A percentile compares a stretch with the other conserved stretches of the same genome.
phyloP scores from a whole-genome alignment of 2,329 filamentous ascomycete species.

The Colletotrichum abscissum region DNA sequence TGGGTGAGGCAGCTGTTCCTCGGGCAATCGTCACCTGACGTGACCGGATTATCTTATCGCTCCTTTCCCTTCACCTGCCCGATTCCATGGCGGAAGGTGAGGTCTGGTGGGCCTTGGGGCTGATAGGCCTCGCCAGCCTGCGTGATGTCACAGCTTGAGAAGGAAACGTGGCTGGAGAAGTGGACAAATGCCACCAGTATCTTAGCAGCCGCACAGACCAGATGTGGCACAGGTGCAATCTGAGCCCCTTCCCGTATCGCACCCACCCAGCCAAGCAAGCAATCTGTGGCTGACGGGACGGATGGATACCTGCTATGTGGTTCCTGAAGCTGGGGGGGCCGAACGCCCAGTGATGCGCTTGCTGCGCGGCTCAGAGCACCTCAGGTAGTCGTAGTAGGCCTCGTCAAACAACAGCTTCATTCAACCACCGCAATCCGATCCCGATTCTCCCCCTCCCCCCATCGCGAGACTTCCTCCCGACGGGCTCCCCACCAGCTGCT shows the following conservation, averaged over 20 bases:
- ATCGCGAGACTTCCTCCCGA: slow-evolving; percentile 22
- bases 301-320: slow-evolving; percentile 1
- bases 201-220: background rate
- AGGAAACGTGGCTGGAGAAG: slow-evolving; percentile 2
- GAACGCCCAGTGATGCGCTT: slow-evolving; percentile 32
- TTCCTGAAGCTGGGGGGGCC: slow-evolving; percentile 22
- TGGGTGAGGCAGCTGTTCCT: slow-evolving; percentile 16
- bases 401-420: slow-evolving; percentile 35
- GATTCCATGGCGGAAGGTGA: too few species aligned
- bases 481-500: background rate
- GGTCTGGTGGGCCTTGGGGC: too few species aligned
- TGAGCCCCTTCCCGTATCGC: background rate
- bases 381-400: background rate
- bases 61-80: background rate
- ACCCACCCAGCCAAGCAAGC: background rate
- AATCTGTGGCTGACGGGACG: slow-evolving; percentile 4
- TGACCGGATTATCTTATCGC: slow-evolving; percentile 19
- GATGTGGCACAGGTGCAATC: background rate
- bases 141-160: slow-evolving; percentile 33
- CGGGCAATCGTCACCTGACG: slow-evolving; percentile 21
- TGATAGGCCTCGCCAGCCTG: too few species aligned
- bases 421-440: slow-evolving; percentile 19
- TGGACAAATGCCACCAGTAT: background rate
- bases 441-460: slow-evolving; percentile 6
- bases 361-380: slow-evolving; percentile 17